Evolutionary conservation across 2,329 filamentous ascomycete genomes (phyloP), one percentile per base, ranked within the genome.

Genomic region (Calonectria crousiana): DNA sequence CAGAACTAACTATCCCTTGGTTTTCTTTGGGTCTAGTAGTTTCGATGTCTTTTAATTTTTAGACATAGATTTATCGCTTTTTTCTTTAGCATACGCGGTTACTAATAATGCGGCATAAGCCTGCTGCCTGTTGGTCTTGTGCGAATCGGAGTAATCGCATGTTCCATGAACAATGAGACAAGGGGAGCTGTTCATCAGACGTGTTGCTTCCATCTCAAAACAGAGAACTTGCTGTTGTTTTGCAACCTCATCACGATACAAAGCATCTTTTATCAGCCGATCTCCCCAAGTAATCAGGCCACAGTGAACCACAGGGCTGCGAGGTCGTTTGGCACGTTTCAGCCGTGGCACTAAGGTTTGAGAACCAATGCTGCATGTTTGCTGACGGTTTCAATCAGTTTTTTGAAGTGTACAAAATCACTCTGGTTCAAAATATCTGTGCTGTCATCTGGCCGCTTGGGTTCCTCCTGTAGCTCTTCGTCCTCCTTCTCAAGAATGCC

Each of bases 91-190:
- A n/a, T 72, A 77, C 16, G 60, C 83, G 0, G 84, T 83, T 0
- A 84, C 84, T 0, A 77, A 77, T 0, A 76, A 77, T 0, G 85
- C 83, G 0, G 85, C 84, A 68, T 85, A 85, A 0, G 34, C 23
- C 26, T 85, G 82, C 85, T 83, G 86, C 3, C 28, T 3, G 0
- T 78, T 30, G 4, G 72, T 74, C 47, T 72, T 77, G 69, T 86
- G 84, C 0, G 78, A 80, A 65, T 87, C 85, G 2, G 83, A 77
- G 64, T 86, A 86, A 49, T 85, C 82, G 34, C 81, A 86, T 0
- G 86, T 83, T 0, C 84, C 85, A 4, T 84, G 79, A 13, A 87
- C 82, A 0, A 83, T 77, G 0, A 86, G 38, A n/a, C 82, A 86
- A 0, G 81, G 81, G 3, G 84, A 77, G 0, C 74, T 70, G 4